phyloP scores from a whole-genome alignment of 352 stramenopile genomes.

The Globisporangium heterothallicum region DNA sequence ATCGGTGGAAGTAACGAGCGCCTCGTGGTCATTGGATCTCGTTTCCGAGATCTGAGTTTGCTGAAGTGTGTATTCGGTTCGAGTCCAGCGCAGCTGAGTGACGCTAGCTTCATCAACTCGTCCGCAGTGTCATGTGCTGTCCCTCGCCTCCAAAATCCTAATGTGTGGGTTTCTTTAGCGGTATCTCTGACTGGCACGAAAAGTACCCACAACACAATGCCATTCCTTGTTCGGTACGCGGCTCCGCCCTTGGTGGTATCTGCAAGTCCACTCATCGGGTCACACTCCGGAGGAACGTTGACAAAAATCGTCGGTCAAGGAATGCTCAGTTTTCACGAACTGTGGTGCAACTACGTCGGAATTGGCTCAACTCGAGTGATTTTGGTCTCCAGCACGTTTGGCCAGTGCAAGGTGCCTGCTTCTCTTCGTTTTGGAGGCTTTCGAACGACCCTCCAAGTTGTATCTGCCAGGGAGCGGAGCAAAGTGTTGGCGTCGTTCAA shows the following conservation, averaged over 20 bases:
- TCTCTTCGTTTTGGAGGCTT: constrained; percentile 7
- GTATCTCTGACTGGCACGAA: constrained; percentile 17
- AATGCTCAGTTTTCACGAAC: constrained; percentile 3
- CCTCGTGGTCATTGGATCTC: constrained; percentile 22
- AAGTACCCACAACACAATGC: background rate
- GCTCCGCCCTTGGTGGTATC: constrained; percentile 23
- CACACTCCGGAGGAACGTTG: constrained; percentile 14
- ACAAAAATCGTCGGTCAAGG: constrained; percentile 17
- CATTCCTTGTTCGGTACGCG: constrained; percentile 28
- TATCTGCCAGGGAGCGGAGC: background rate
- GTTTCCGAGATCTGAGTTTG: constrained; percentile 24
- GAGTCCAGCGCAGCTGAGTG: constrained; percentile 4
- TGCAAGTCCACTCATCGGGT: constrained; percentile 9
- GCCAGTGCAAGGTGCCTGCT: constrained; percentile 7
- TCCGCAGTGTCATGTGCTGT: constrained; percentile 24
- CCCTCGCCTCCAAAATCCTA: constrained; percentile 17
- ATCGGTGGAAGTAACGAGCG: constrained; percentile 22
- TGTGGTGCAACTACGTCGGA: constrained; percentile 10
- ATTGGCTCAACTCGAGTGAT: constrained; percentile 7
- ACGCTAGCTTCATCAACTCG: constrained; percentile 20
- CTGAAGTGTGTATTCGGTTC: constrained; percentile 28
- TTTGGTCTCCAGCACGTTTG: constrained; percentile 5
- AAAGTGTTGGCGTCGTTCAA: constrained; percentile 3
- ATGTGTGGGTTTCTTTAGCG: constrained; percentile 23
- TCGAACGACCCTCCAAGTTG: constrained; percentile 2